These are phyloP conservation scores for Cutaneotrichosporon spelunceum DNA, from an alignment of 1,284 basidiomycete species.

Conservation along the genomic window DNA sequence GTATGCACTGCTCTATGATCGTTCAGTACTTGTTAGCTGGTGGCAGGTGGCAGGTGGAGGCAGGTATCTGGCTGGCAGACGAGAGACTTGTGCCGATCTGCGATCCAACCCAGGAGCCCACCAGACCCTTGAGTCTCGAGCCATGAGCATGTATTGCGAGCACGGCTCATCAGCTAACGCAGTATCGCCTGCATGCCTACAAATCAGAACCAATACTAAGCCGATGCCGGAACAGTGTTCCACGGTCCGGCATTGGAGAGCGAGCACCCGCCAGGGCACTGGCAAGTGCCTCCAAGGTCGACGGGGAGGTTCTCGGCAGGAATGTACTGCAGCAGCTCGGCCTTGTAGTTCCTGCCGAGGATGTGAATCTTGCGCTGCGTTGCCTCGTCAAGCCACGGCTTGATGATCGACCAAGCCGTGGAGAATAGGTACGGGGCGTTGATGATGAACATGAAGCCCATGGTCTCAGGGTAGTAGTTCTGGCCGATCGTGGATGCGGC, in stretches of 20 bases:
- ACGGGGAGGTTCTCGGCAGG: constrained; percentile 75
- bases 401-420: constrained; percentile 84
- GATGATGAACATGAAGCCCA: constrained; percentile 96
- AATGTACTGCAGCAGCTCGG: constrained; percentile 73
- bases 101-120: too few relatives aligned
- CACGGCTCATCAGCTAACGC: background rate
- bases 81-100: too few relatives aligned
- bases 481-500: constrained; percentile 79
- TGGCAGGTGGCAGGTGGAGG: background rate
- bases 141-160: too few relatives aligned
- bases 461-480: constrained; percentile 86
- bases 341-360: constrained; percentile 62
- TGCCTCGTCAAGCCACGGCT: constrained; percentile 91
- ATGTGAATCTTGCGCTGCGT: constrained; percentile 92
- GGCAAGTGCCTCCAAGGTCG: constrained; percentile 79
- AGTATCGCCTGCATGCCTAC: constrained; percentile 8
- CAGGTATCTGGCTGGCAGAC: background rate
- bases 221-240: constrained; percentile 55
- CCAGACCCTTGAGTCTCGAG: too few relatives aligned
- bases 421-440: constrained; percentile 91
- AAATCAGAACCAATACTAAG: constrained; percentile 1
- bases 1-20: background rate
- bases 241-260: constrained; percentile 91
- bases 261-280: constrained; percentile 76
- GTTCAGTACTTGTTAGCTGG: too few relatives aligned